Evolutionary conservation across 495 filamentous ascomycete genomes (phyloP).

Genomic region (Talaromyces proteolyticus): DNA sequence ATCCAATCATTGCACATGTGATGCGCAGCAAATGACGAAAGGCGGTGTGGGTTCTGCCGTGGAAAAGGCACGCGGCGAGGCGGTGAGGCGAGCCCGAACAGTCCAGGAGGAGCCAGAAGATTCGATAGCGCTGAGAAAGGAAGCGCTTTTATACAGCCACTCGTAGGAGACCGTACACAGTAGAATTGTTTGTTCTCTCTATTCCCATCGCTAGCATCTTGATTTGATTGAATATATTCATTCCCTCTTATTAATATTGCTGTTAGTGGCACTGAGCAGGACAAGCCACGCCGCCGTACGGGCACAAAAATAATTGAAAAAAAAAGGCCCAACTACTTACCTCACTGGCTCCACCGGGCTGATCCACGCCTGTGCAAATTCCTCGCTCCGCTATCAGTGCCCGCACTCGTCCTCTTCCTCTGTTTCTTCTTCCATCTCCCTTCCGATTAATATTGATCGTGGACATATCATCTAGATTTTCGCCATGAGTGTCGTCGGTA

Average conservation of each 20-base stretch:
- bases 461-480: slow-evolving; percentile 8
- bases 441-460: background rate
- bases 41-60: no score
- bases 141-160: background rate
- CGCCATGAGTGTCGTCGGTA: slow-evolving; percentile 72
- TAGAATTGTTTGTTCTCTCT: no score
- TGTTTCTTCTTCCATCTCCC: slow-evolving; percentile 3
- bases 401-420: slow-evolving; percentile 14
- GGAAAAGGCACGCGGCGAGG: no score
- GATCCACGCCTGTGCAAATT: no score
- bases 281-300: no score
- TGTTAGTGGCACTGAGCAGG: no score
- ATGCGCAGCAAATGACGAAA: no score
- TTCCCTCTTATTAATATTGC: no score
- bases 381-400: slow-evolving; percentile 21
- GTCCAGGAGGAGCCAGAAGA: slow-evolving; percentile 34
- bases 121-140: slow-evolving; percentile 17
- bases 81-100: background rate
- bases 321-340: background rate
- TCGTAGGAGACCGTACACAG: no score
- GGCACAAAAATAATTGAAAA: background rate
- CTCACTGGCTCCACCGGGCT: slow-evolving; percentile 17
- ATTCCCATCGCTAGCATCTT: no score
- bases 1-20: no score
- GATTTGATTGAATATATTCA: no score